phyloP scores from a whole-genome alignment of 148 eudicot species.

The Fagopyrum homotropicum region DNA sequence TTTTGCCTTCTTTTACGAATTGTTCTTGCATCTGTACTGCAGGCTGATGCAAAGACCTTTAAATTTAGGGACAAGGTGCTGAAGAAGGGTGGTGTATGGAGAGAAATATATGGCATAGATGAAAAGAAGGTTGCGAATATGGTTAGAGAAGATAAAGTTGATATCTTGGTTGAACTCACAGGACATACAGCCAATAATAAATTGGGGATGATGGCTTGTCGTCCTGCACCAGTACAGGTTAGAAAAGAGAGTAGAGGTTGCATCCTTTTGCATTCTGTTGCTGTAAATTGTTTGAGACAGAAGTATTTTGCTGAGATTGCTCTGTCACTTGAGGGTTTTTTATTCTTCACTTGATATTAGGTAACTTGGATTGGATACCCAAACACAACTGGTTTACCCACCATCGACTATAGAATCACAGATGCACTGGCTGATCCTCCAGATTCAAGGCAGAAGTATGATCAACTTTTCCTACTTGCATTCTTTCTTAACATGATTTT shows the following conservation, averaged over 20 bases:
- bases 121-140: conserved; percentile 92
- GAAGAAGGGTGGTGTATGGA: conserved; percentile 88
- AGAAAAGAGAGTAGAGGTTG: conserved; percentile 7
- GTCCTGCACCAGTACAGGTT: conserved; percentile 98
- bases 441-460: conserved; percentile 76
- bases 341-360: conserved; percentile 29
- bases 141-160: conserved; percentile 94
- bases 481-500: background rate
- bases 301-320: background rate
- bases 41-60: conserved; percentile 98
- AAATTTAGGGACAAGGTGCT: conserved; percentile 81
- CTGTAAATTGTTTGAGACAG: conserved; percentile 5
- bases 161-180: conserved; percentile 95
- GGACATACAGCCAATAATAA: conserved; percentile 99
- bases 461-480: conserved; percentile 7
- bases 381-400: conserved; percentile 95
- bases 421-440: conserved; percentile 84
- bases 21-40: conserved; percentile 15
- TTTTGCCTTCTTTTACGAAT: conserved; percentile 1
- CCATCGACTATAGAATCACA: conserved; percentile 88
- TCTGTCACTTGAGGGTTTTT: background rate
- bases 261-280: background rate
- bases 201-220: conserved; percentile 97
- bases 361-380: conserved; percentile 99
- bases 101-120: conserved; percentile 94